Evolutionary conservation across 139 green algal genomes (phyloP), one percentile per base, ranked within the genome.

Genomic region (Chlamydomonas sphaeroides): DNA sequence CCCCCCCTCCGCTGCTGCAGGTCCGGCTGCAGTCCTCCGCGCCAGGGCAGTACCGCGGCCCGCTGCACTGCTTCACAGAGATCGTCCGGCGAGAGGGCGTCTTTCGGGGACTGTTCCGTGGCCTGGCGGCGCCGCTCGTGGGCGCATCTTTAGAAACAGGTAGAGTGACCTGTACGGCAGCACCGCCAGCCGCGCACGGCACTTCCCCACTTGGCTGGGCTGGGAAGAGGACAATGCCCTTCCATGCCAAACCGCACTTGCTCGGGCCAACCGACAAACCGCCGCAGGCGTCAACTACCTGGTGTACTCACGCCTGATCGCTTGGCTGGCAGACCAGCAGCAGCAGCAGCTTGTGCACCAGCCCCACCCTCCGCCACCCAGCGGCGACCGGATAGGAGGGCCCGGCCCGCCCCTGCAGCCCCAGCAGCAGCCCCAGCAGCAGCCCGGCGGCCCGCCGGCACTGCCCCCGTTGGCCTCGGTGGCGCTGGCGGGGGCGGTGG

Each of bases 61-160:
- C 88, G 3, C 79, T 85, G 84, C 78, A 94, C 51, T 94, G 89
- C 76, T 69, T 88, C 35, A 32, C 35, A 1, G 59, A 85, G 56
- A 94, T 97, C 6, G 61, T 94, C 30, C 67, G 70, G 10, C 83
- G 84, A 42, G 90, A 97, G 65, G 94, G 94, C 72, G 86, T 96
- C 62, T 68, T 86, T 0, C 71, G 85, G 11, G 90, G 91, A 1
- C 83, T 97, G 33, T 97, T 94, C 80, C 78, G 90, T 2, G 94
- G 94, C 1, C 56, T 97, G 59, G 83, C 85, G 18, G 79, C 92
- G 1, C 94, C 94, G 3, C 84, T 97, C 38, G 59, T 97, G 15
- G 94, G 94, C 4, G 94, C 93, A n/a, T 91, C 92, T 1, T 39
- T 93, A 14, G 94, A 97, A 70, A 97, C 91, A 3, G 94, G 49